Base-by-base conservation (phyloP, 352 stramenopile species). In the Pythium grandisporangium region DNA sequence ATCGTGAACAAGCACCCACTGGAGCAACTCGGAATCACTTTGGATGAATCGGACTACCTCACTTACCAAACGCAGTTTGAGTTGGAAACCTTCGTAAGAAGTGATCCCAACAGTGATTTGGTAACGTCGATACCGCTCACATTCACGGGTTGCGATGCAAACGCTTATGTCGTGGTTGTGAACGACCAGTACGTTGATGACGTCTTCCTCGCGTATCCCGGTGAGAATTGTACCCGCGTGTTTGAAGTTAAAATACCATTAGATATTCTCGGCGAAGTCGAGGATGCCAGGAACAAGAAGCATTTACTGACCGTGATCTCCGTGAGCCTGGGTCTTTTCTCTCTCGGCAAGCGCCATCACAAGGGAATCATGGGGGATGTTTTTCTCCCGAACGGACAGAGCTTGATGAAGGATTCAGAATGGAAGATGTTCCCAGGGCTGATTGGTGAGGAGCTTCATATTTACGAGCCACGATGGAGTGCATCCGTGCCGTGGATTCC, bases 371-470 rank as follows among this genome's bases (percentile, higher is more conserved):
- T 61, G 5, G 70, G 73, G 1, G 57, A 54, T 21, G 66, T 86
- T 17, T 57, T 35, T 34, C 45, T 86, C 27, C 66, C 70, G 23
- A 42, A 55, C 4, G 37, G 58, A 32, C 50, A 56, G 26, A 57
- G 63, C 42, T 48, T 58, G 8, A 32, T 53, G 23, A 34, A 11
- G 2, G 40, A 48, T 3, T 21, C 17, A 0, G 33, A 59, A 19
- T 86, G 73, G 73, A 56, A 55, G 33, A 86, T 84, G 70, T 71
- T 75, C 16, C 64, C 70, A 10, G 52, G 58, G 8, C 57, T 86
- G 20, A 42, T 86, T n/a, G 73, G 70, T 20, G 73, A 86, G 39
- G 53, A 80, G n/a, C 51, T 84, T 20, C 55, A 74, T 34, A 69
- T 86, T 25, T 80, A 69, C 51, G 51, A 64, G 33, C 53, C 49